Conservation (phyloP, 805 yeast genomes). For the Starmera quercuum region DNA sequence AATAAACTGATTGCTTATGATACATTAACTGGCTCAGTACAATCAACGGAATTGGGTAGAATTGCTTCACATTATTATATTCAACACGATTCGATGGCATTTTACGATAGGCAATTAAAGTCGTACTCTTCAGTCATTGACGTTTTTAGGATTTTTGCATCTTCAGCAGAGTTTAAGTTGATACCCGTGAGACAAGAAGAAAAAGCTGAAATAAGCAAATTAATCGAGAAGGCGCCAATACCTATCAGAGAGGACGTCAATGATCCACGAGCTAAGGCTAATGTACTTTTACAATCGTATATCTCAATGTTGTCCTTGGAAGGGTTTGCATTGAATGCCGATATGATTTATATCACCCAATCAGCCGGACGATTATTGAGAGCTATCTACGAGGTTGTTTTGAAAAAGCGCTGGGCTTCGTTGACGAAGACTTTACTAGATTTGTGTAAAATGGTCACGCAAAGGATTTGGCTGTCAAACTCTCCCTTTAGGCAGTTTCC, state of each 20-base stretch:
- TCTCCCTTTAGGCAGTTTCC: conserved; percentile 84
- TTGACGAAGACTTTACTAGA: conserved; percentile 50
- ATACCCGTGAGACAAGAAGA: conserved; percentile 87
- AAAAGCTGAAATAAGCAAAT: conserved; percentile 57
- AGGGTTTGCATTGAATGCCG: conserved; percentile 88
- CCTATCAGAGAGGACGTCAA: conserved; percentile 70
- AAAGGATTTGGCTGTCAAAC: conserved; percentile 74
- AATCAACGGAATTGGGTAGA: conserved; percentile 65
- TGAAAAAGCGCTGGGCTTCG: conserved; percentile 64
- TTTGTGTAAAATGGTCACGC: conserved; percentile 74
- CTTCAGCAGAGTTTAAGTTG: conserved; percentile 78
- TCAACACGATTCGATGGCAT: conserved; percentile 60
- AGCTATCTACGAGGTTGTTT: conserved; percentile 74
- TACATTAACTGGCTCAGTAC: conserved; percentile 35
- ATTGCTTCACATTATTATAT: conserved; percentile 87
- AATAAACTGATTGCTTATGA: conserved; percentile 58
- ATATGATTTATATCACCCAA: conserved; percentile 88
- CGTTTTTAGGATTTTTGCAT: conserved; percentile 65
- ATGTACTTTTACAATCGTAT: conserved; percentile 74
- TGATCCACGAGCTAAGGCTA: conserved; percentile 73
- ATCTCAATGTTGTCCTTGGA: conserved; percentile 71
- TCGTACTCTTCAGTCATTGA: conserved; percentile 68
- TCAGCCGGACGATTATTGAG: conserved; percentile 85
- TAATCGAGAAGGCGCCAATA: conserved; percentile 72
- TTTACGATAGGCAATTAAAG: conserved; percentile 53